Evolutionary conservation across 371 early-diverging fungal genomes (phyloP).

Genomic region (Smittium culicis): DNA sequence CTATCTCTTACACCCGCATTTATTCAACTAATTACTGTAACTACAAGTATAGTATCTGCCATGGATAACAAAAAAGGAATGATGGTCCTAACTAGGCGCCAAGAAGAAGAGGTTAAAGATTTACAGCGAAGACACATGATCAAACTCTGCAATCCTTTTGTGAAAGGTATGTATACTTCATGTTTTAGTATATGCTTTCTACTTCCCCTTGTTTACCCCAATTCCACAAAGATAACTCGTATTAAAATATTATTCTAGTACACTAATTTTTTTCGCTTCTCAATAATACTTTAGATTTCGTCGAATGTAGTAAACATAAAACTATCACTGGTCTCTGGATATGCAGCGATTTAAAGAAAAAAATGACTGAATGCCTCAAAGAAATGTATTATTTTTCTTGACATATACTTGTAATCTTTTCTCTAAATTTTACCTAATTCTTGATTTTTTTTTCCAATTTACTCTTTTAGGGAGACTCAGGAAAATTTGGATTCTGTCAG

Average conservation of each 20-base stretch:
- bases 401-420: not conserved
- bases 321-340: not conserved
- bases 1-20: too few species aligned
- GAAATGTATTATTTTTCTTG: not conserved
- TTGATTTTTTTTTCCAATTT: too few species aligned
- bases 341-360: not conserved
- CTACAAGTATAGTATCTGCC: too few species aligned
- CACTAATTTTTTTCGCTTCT: too few species aligned
- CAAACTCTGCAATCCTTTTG: conserved; percentile 7
- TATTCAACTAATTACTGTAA: too few species aligned
- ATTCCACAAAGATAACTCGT: too few species aligned
- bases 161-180: not conserved
- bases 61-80: conserved; percentile 4
- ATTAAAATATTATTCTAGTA: too few species aligned
- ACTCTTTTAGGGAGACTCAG: not conserved
- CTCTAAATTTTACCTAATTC: too few species aligned
- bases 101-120: not conserved
- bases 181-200: too few species aligned
- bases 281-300: conserved; percentile 1
- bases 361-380: conserved; percentile 1
- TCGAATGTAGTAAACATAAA: conserved; percentile 4
- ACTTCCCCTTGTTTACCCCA: too few species aligned
- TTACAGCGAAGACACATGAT: conserved; percentile 4
- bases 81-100: not conserved
- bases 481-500: not conserved